phyloP scores from a whole-genome alignment of 2,329 filamentous ascomycete genomes.

The Trichophyton equinum region DNA sequence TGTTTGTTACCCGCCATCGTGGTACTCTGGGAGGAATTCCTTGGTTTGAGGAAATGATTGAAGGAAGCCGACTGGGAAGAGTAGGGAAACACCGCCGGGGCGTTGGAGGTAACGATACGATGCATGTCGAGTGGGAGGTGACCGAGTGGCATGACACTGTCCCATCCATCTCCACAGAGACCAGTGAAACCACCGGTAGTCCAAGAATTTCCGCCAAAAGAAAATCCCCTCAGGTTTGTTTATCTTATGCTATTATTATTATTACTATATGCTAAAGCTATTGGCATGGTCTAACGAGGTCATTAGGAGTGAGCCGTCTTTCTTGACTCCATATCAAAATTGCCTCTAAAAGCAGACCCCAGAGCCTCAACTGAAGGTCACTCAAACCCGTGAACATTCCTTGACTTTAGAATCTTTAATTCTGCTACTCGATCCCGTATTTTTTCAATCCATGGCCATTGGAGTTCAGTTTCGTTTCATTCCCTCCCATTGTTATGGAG shows the following conservation, averaged over 20 bases:
- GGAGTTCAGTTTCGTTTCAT: background rate
- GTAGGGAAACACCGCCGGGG: conserved; percentile 49
- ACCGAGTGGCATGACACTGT: conserved; percentile 53
- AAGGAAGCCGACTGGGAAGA: conserved; percentile 59
- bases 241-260: background rate
- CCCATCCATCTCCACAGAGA: background rate
- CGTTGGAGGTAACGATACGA: conserved; percentile 50
- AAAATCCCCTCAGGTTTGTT: conserved; percentile 13
- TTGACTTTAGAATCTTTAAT: background rate
- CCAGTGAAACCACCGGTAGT: background rate
- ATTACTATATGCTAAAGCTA: background rate
- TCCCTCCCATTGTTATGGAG: background rate
- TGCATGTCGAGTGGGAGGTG: conserved; percentile 71
- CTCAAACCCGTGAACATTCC: background rate
- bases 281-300: background rate
- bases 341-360: background rate
- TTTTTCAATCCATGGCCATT: conserved; percentile 1
- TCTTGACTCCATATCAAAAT: background rate
- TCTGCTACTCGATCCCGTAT: background rate
- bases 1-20: conserved; percentile 27
- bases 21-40: conserved; percentile 48
- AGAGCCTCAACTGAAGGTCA: background rate
- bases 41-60: conserved; percentile 75
- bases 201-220: conserved; percentile 11
- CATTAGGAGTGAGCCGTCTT: background rate